Evolutionary conservation across 2,329 filamentous ascomycete species (phyloP), one percentile per base, ranked within the genome.

Genomic region (Colletotrichum phormii): DNA sequence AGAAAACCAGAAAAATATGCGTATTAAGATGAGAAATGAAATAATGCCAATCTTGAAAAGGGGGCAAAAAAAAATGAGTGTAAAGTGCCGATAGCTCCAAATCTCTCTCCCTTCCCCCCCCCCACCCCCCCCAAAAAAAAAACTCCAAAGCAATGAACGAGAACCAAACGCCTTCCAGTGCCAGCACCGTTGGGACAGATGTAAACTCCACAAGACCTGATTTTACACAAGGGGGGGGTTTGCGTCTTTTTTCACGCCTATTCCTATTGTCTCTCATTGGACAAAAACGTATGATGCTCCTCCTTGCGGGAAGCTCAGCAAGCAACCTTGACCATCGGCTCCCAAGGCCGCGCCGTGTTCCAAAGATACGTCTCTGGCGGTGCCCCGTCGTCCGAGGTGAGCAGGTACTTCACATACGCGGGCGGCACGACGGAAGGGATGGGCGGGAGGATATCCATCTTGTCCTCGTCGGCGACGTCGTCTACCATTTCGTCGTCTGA

Each of bases 301-400:
- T 13, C 15, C 11, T 4, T 29, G 22, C 18, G 12, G 2, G 33
- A 22, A 22, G 6, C 9, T 75, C 65, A 83, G n/a, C 79, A 81
- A 13, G 77, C 78, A 9, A 82, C 83, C 74, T 80, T 82, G n/a
- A 84, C 80, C 80, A 85, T 83, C 9, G 83, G 83, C 74, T 85
- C 83, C 83, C 83, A 85, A 46, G 83, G 83, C 37, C 78, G 77
- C 18, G 81, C 78, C 75, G 82, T 72, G 71, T 85, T 84, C 83
- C 83, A 85, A 51, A 85, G 77, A 67, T 84, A 85, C 26, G 84
- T 78, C 59, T 83, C 81, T 11, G 80, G 81, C 2, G 74, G 62
- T 26, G 75, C 65, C 5, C 77, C 77, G 57, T 82, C 80, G 64
- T 78, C 79, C 33, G 72, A 64, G 9, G 78, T 77, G 22, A 80